A percentile compares a stretch with the other conserved stretches of the same genome.
Conservation (phyloP, 2,329 filamentous ascomycete species). For the Colletotrichum lupini region DNA sequence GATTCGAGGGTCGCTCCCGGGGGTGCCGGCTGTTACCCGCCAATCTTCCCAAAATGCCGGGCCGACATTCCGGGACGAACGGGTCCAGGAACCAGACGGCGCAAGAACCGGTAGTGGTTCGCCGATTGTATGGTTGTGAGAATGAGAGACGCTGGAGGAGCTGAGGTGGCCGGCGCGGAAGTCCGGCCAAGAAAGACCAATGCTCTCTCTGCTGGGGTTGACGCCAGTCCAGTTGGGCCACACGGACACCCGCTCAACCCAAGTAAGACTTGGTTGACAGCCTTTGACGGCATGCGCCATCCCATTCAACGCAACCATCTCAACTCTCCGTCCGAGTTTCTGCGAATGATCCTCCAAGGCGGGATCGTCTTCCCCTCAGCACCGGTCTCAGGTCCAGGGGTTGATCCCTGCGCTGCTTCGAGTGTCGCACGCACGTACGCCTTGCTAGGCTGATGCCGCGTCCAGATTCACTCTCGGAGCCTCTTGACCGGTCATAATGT, state of each 20-base stretch:
- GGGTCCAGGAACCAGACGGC: background rate
- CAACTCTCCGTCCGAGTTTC: constrained; percentile 24
- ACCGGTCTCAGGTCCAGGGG: constrained; percentile 40
- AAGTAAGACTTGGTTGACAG: constrained; percentile 11
- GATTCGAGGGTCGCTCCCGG: constrained; percentile 17
- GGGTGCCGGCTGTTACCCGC: constrained; percentile 16
- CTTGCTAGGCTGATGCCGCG: constrained; percentile 40
- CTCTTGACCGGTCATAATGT: constrained; percentile 41
- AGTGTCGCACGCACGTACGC: constrained; percentile 38
- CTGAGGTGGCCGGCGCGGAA: background rate
- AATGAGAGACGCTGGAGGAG: background rate
- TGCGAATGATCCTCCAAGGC: constrained; percentile 27
- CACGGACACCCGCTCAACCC: background rate
- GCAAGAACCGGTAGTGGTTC: background rate
- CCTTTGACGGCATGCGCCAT: constrained; percentile 30
- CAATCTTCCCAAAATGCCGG: constrained; percentile 23
- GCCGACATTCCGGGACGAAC: background rate
- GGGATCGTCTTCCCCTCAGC: constrained; percentile 36
- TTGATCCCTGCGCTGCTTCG: constrained; percentile 37
- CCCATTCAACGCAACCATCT: constrained; percentile 24
- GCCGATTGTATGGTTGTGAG: constrained; percentile 10
- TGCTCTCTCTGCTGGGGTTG: constrained; percentile 1
- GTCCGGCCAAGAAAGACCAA: background rate
- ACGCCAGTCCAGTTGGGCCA: background rate
- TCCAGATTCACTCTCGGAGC: constrained; percentile 41